Base-by-base conservation (phyloP, 2,329 filamentous ascomycete species). In the Keithomyces neogunnii region DNA sequence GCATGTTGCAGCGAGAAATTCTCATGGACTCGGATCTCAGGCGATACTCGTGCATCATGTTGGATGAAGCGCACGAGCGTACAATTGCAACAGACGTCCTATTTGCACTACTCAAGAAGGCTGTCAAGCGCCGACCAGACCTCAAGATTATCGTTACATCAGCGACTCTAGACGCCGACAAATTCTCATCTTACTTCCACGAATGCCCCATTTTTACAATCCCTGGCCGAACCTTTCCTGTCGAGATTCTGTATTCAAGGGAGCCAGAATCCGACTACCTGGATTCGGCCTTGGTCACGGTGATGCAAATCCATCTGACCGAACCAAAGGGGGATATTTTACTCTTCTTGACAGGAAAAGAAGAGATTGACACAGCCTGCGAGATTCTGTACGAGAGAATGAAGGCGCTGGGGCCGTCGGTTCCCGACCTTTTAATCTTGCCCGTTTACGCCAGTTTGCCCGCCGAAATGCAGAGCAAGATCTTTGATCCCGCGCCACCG, bases 181-280 rank as follows among this genome's bases (percentile, higher is more conserved):
- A 97, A 66, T 99, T 99, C 66, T 96, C 89, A 0, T 82, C 87
- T 47, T 99, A 97, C 67, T 99, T 99, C 66, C 89, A 96, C 70
- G 84, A 90, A 55, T 96, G 90, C 49, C 93, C 95, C 0, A 97
- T 99, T 62, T 95, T 99, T 63, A 93, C 89, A 0, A 97, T 99
- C 51, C 93, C 93, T 3, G 93, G 93, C 46, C 82, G 93, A 56
- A 97, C 93, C 0, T 99, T 85, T 71, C 93, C 95, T 0, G 93
- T 99, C 32, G 93, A 97, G 69, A 84, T 97, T 51, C 85, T 99
- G 68, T 99, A 97, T 69, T 95, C 89, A 3, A 81, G 88, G 51
- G 93, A 99, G 63, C 93, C 95, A 0, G 93, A 97, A 65, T 90
- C 88, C 0, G 95, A 99, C 64, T 99, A 99, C 60, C 75, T 99